Evolutionary conservation across 2,329 filamentous ascomycete genomes (phyloP).

Genomic region (Beauveria pseudobassiana): DNA sequence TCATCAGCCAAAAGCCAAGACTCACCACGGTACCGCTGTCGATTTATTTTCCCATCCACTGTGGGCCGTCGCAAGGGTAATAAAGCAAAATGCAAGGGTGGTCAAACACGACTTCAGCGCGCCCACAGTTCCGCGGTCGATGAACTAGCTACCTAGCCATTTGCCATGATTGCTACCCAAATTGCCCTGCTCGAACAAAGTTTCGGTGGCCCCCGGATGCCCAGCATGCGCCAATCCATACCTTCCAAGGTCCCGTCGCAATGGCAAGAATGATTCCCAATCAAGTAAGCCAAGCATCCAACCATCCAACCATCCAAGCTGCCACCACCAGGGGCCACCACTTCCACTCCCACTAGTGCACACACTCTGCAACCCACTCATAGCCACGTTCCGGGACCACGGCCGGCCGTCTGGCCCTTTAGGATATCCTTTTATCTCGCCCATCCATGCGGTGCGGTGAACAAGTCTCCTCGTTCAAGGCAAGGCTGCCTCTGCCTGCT

Average conservation of each 20-base stretch:
- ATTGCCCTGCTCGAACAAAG: not conserved
- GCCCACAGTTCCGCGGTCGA: not conserved
- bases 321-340: not conserved
- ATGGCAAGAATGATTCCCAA: not conserved
- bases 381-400: slow-evolving; percentile 10
- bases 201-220: not conserved
- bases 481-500: not conserved
- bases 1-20: slow-evolving; percentile 3
- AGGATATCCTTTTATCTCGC: slow-evolving; percentile 5
- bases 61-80: slow-evolving; percentile 6
- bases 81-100: not conserved
- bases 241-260: not conserved
- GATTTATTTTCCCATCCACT: not conserved
- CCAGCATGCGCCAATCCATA: not conserved
- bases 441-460: not conserved
- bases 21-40: not conserved
- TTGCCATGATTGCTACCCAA: not conserved
- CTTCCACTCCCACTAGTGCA: not conserved
- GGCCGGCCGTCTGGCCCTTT: slow-evolving; percentile 2
- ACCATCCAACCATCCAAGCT: not conserved
- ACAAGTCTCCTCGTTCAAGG: not conserved
- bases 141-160: not conserved
- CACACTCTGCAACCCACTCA: slow-evolving; percentile 1
- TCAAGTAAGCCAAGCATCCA: not conserved
- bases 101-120: slow-evolving; percentile 3